phyloP scores from a whole-genome alignment of 176 grass and related monocot genomes.

The Lolium rigidum region DNA sequence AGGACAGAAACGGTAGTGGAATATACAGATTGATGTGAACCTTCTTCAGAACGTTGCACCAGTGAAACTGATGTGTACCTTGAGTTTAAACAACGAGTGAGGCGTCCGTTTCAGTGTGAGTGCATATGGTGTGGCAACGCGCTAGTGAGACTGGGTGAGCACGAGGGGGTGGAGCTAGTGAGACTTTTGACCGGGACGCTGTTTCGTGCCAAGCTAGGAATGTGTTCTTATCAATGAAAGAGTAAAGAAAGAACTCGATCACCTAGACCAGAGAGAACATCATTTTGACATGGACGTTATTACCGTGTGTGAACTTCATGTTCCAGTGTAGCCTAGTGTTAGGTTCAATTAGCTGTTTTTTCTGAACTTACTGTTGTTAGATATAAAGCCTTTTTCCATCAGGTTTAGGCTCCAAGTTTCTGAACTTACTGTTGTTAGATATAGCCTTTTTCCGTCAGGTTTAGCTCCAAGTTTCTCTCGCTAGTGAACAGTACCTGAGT shows the following conservation, averaged over 20 bases:
- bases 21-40: neutral
- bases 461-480: no score
- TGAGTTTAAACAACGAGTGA: conserved; percentile 10
- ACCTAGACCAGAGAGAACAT: neutral
- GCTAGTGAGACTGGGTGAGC: conserved; percentile 14
- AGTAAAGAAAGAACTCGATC: conserved; percentile 8
- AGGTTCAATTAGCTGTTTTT: no score
- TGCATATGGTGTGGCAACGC: neutral
- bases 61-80: neutral
- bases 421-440: no score
- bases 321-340: no score
- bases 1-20: neutral
- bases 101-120: conserved; percentile 24
- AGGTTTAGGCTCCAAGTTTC: no score
- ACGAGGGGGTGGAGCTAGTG: conserved; percentile 10
- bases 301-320: neutral
- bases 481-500: no score
- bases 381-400: no score
- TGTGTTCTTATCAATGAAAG: neutral
- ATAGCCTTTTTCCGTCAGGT: no score
- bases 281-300: neutral
- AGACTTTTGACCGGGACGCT: conserved; percentile 20
- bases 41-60: neutral
- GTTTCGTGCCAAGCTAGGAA: neutral
- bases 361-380: no score